Base-by-base conservation (phyloP, 202 grass and related monocot genomes). In the Hordeum pubiflorum region DNA sequence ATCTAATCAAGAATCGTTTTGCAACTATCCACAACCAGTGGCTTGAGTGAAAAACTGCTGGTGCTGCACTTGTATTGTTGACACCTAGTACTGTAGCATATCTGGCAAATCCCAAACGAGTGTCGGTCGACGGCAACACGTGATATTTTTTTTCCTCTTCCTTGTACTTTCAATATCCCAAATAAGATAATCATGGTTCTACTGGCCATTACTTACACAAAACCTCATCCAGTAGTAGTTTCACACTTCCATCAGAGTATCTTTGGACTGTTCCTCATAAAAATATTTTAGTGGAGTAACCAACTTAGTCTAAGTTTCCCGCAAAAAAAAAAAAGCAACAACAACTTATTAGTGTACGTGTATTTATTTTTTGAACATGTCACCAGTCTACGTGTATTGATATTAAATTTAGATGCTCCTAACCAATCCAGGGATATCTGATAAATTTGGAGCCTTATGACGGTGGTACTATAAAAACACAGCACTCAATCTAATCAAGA, bases 121-220 rank as follows among this genome's bases (percentile, higher is more conserved):
- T 50, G n/a, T 63, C 36, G 48, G 20, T 69, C 44, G 32, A 48
- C 63, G 58, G 48, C 37, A 77, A 78, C 44, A 40, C 21, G 46
- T 8, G 24, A 26, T 10, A 33, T 14, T 7, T 41, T 3, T 69
- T 72, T 15, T 2, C 4, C 0, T 15, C 52, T 33, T 63, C 5
- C 27, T 7, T 34, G 21, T 74, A 31, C 43, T 89, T 12, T 74
- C 50, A 17, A 18, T 78, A 63, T 12, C n/a, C 74, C 84, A 96
- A 15, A 48, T 15, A 48, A 48, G 96, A 82, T 88, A 63, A 85
- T 90, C 14, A 68, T 83, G 89, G 39, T 61, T 64, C 44, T 98
- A 40, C 41, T 44, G 14, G 4, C 44, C 44, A 41, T 54, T 54
- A n/a, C 50, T 54, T 54, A 52, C 0, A 52, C 14, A 52, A 52